Base-by-base conservation (phyloP, 345 rosid species). In the Lenwebbia sp. region DNA sequence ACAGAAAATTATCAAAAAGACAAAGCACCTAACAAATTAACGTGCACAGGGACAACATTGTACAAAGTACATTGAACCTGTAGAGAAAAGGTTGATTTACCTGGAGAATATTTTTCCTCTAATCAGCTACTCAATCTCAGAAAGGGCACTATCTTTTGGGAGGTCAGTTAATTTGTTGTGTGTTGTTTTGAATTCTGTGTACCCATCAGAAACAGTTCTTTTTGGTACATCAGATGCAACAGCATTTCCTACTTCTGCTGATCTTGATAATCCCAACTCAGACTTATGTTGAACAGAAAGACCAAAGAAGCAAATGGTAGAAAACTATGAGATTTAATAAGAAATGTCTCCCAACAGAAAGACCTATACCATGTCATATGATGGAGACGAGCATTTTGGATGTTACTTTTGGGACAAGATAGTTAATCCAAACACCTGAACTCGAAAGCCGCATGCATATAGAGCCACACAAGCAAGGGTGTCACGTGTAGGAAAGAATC, bases 61-160 rank as follows among this genome's bases (percentile, higher is more conserved):
- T 52, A 47, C 54, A 40, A 7, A 47, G n/a, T 84, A 47, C 54
- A 82, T 26, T 84, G 44, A 41, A 47, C 40, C 52, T 49, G 28
- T 84, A 51, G 51, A 56, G 53, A 84, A 54, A 65, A 87, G 49
- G 82, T 82, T 17, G 76, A 55, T 82, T 85, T 91, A 94, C 98
- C 91, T 92, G 56, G 99, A 94, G 88, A 93, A 92, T n/a, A 83
- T 89, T 89, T 90, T 92, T 47, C 92, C 93, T 87, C 89, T 90
- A 88, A 96, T 83, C 86, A 95, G 90, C 91, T 89, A 93, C 91
- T 94, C 98, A 88, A 96, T 94, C 86, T 94, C 96, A 86, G 92
- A 90, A 88, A 95, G 82, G 56, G 86, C 89, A 84, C 84, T 83
- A 49, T 70, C 90, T 22, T 53, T 56, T 56, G 49, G 41, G n/a